Evolutionary conservation across 345 rosid genomes (phyloP).

Genomic region (Leavenworthia alabamica): DNA sequence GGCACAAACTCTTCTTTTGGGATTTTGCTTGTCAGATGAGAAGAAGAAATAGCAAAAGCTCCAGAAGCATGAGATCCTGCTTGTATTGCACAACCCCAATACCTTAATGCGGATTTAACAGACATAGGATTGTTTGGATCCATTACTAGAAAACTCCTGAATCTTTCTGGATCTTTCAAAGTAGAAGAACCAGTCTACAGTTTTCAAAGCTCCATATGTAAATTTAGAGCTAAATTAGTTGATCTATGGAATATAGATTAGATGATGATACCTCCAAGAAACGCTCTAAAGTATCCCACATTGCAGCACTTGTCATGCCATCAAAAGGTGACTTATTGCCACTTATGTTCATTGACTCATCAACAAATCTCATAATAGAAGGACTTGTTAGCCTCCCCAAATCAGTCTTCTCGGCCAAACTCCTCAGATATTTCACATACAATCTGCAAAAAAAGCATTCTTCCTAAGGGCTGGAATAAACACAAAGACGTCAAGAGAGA

Average conservation of each 20-base stretch:
- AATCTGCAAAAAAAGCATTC: slow-evolving; percentile 34
- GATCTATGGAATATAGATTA: neutral
- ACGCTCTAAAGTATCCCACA: slow-evolving; percentile 67
- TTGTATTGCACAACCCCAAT: slow-evolving; percentile 83
- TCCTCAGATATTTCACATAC: slow-evolving; percentile 71
- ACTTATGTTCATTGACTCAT: slow-evolving; percentile 57
- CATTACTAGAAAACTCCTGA: slow-evolving; percentile 61
- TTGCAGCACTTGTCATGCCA: slow-evolving; percentile 49
- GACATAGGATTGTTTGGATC: slow-evolving; percentile 54
- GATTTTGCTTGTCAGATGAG: slow-evolving; percentile 25
- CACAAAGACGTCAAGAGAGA: neutral
- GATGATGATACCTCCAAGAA: slow-evolving; percentile 72
- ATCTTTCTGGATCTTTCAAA: slow-evolving; percentile 40
- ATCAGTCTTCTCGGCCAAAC: slow-evolving; percentile 80
- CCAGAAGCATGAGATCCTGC: slow-evolving; percentile 74
- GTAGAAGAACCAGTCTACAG: slow-evolving; percentile 59
- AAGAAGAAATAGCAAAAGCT: slow-evolving; percentile 42
- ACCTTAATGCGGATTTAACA: slow-evolving; percentile 57
- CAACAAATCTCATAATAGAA: slow-evolving; percentile 60
- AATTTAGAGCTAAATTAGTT: neutral
- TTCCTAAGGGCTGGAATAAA: neutral
- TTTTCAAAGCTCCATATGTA: neutral
- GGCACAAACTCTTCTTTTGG: slow-evolving; percentile 46
- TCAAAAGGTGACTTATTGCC: slow-evolving; percentile 41
- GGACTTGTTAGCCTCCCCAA: slow-evolving; percentile 83